phyloP scores from a whole-genome alignment of 2,329 filamentous ascomycete species.

The Colletotrichum karsti region DNA sequence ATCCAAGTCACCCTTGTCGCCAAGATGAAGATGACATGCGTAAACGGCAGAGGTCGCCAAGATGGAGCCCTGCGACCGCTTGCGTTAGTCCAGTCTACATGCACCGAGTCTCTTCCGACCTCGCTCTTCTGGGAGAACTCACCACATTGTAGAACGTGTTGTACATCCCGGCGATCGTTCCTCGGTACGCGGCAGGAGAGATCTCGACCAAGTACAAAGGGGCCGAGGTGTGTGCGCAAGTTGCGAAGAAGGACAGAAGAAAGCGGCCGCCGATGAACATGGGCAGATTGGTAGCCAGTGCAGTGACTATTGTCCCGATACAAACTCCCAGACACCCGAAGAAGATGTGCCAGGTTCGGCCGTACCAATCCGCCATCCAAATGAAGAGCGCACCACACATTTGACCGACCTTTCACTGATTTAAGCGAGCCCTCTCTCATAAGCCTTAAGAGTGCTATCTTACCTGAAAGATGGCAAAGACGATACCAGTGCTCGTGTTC shows the following conservation, averaged over 20 bases:
- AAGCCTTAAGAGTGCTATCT: background rate
- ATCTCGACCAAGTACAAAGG: constrained; percentile 70
- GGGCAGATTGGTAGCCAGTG: constrained; percentile 49
- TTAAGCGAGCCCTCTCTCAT: background rate
- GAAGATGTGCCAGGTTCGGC: constrained; percentile 50
- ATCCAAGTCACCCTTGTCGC: constrained; percentile 36
- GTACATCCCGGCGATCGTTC: constrained; percentile 64
- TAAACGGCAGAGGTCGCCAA: constrained; percentile 41
- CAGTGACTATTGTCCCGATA: constrained; percentile 58
- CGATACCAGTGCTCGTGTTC: constrained; percentile 49
- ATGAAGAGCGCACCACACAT: constrained; percentile 52
- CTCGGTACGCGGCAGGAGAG: constrained; percentile 66
- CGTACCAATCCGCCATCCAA: constrained; percentile 53
- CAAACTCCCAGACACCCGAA: constrained; percentile 57
- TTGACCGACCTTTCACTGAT: constrained; percentile 43
- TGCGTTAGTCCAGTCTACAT: background rate
- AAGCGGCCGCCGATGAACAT: constrained; percentile 59
- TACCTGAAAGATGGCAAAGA: constrained; percentile 51
- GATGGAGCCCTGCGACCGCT: constrained; percentile 34
- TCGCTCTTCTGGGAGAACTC: background rate
- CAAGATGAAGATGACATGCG: constrained; percentile 38
- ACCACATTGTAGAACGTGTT: constrained; percentile 53
- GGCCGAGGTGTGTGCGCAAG: constrained; percentile 63
- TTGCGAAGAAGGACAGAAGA: constrained; percentile 61
- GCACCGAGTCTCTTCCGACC: background rate